Percentiles rank a stretch among this genome's conserved stretches.
These are phyloP conservation scores for Penstemon barbatus DNA, from an alignment of 257 asterid species.

Conservation along the genomic window DNA sequence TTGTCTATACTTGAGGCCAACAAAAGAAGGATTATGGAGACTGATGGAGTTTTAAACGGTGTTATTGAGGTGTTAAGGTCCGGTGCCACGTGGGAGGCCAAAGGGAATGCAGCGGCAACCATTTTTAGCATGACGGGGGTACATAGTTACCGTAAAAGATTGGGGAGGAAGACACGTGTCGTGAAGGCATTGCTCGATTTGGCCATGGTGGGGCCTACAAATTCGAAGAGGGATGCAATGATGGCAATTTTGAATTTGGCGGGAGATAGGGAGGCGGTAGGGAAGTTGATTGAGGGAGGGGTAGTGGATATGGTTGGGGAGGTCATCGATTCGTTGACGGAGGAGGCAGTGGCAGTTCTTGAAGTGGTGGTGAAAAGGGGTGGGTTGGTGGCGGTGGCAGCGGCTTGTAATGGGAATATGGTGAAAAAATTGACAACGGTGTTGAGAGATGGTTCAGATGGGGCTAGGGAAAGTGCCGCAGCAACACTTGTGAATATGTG, in stretches of 20 bases:
- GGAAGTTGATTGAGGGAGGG: conserved; percentile 66
- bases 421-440: conserved; percentile 43
- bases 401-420: conserved; percentile 46
- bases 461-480: conserved; percentile 69
- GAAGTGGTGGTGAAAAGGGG: conserved; percentile 85
- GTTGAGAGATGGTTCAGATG: conserved; percentile 67
- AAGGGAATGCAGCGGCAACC: conserved; percentile 92
- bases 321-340: conserved; percentile 55
- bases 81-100: conserved; percentile 90
- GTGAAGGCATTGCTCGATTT: conserved; percentile 63
- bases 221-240: conserved; percentile 70
- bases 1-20: conserved; percentile 80
- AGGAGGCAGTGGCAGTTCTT: conserved; percentile 72
- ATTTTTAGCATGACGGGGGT: conserved; percentile 67
- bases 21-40: conserved; percentile 70
- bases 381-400: conserved; percentile 61
- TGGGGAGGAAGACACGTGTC: conserved; percentile 62
- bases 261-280: conserved; percentile 71
- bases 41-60: conserved; percentile 70
- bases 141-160: conserved; percentile 54
- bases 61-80: conserved; percentile 72
- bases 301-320: conserved; percentile 66
- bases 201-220: conserved; percentile 59
- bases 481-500: conserved; percentile 75
- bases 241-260: conserved; percentile 77